A percentile compares a stretch with the other conserved stretches of the same genome.
These are phyloP conservation scores for Podaxis sp. DNA, from an alignment of 768 basidiomycete species.

Conservation along the genomic window DNA sequence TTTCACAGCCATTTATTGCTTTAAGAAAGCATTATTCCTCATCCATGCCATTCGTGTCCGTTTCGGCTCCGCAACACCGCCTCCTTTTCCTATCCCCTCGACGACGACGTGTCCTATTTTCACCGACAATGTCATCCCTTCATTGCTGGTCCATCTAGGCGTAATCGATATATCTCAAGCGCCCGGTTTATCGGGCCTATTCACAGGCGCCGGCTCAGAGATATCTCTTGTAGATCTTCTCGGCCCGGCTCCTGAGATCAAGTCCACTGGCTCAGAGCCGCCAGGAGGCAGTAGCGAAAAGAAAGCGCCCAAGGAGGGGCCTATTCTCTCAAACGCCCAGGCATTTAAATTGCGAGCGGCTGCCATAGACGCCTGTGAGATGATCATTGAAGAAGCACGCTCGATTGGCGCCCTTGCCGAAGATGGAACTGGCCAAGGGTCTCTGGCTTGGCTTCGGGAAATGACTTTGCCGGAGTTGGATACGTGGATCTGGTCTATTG, in stretches of 20 bases:
- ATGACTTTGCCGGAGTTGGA: slow-evolving; percentile 64
- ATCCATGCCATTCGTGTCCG: slow-evolving; percentile 66
- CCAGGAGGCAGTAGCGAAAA: slow-evolving; percentile 6
- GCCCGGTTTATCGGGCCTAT: slow-evolving; percentile 41
- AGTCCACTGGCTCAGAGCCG: not conserved
- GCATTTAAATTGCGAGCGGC: slow-evolving; percentile 76
- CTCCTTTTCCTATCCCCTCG: slow-evolving; percentile 61
- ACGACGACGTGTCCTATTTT: slow-evolving; percentile 64
- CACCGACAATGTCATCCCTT: slow-evolving; percentile 80
- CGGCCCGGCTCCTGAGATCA: slow-evolving; percentile 21
- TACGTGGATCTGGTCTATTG: slow-evolving; percentile 81
- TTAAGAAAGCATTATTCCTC: slow-evolving; percentile 88
- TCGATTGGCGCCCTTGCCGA: slow-evolving; percentile 24
- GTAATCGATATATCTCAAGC: slow-evolving; percentile 65
- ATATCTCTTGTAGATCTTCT: slow-evolving; percentile 41
- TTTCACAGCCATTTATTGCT: slow-evolving; percentile 72
- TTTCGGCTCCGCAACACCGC: slow-evolving; percentile 53
- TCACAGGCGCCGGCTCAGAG: slow-evolving; percentile 43
- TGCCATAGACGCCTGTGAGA: slow-evolving; percentile 75
- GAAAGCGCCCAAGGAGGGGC: slow-evolving; percentile 36
- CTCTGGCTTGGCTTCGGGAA: slow-evolving; percentile 40
- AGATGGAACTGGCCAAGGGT: slow-evolving; percentile 29
- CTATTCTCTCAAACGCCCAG: slow-evolving; percentile 55
- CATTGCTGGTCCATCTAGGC: slow-evolving; percentile 75
- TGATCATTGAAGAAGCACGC: slow-evolving; percentile 56